Evolutionary conservation across 139 green algal species (phyloP).

Genomic region (Ulvella scutata): DNA sequence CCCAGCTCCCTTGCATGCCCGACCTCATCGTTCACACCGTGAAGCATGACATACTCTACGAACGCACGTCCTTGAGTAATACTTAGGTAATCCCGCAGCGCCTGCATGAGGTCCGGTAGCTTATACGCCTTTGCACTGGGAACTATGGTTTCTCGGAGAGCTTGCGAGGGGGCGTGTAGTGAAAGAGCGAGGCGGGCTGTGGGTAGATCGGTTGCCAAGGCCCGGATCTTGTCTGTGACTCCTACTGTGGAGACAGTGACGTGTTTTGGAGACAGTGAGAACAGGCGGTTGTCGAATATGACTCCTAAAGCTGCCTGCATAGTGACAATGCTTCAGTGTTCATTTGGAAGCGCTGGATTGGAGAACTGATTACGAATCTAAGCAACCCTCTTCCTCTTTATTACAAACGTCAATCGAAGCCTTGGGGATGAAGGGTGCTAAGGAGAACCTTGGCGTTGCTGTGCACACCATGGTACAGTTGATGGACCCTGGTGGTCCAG

Average conservation of each 20-base stretch:
- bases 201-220: slow-evolving; percentile 64
- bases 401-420: no score
- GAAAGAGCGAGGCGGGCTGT: slow-evolving; percentile 79
- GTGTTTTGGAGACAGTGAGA: slow-evolving; percentile 47
- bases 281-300: slow-evolving; percentile 53
- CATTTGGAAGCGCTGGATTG: no score
- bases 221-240: slow-evolving; percentile 53
- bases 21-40: slow-evolving; percentile 49
- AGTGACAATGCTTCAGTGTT: no score
- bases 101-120: slow-evolving; percentile 61
- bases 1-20: slow-evolving; percentile 16
- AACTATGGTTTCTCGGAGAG: slow-evolving; percentile 71
- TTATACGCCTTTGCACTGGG: slow-evolving; percentile 74
- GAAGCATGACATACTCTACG: slow-evolving; percentile 92
- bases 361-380: no score
- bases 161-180: slow-evolving; percentile 81
- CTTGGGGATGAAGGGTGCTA: no score
- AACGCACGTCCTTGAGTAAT: slow-evolving; percentile 49
- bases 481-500: no score
- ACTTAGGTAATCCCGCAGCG: slow-evolving; percentile 52
- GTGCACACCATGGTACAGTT: no score
- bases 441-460: no score
- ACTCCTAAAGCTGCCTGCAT: slow-evolving; percentile 31
- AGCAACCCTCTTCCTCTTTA: no score
- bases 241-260: slow-evolving; percentile 89